Evolutionary conservation across 768 basidiomycete species (phyloP).

Genomic region (Suillus clintonianus): DNA sequence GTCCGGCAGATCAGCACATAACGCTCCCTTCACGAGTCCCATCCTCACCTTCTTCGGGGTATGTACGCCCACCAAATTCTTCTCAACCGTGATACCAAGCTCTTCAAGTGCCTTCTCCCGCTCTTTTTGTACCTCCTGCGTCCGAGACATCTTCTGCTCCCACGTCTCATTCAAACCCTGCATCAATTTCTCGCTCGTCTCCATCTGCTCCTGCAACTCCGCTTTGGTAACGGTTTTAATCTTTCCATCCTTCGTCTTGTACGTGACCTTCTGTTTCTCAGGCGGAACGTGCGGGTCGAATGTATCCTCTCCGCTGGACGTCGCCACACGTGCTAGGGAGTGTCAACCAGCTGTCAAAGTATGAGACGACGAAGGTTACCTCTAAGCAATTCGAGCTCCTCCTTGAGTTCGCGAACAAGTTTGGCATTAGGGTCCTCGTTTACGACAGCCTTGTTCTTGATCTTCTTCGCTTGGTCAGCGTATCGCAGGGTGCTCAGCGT

Average conservation of each 20-base stretch:
- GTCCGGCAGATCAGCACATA: slow-evolving; percentile 10
- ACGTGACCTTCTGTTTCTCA: slow-evolving; percentile 94
- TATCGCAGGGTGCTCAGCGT: slow-evolving; percentile 95
- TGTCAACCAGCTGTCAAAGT: slow-evolving; percentile 10
- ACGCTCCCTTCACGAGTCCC: slow-evolving; percentile 9
- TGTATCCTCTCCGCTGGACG: slow-evolving; percentile 65
- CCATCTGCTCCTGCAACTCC: slow-evolving; percentile 95
- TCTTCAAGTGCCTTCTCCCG: slow-evolving; percentile 97
- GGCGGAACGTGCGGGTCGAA: slow-evolving; percentile 91
- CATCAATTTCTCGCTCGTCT: slow-evolving; percentile 94
- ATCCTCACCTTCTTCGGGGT: slow-evolving; percentile 87
- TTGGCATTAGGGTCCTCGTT: slow-evolving; percentile 99
- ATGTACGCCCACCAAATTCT: slow-evolving; percentile 94
- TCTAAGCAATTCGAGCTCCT: slow-evolving; percentile 92
- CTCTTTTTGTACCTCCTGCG: slow-evolving; percentile 94
- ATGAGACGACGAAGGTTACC: slow-evolving; percentile 43
- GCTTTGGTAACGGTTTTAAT: slow-evolving; percentile 97
- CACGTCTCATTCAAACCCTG: slow-evolving; percentile 91
- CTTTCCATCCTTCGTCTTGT: slow-evolving; percentile 89
- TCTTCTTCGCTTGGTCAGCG: slow-evolving; percentile 99
- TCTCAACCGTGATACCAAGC: slow-evolving; percentile 96
- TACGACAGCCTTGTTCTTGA: slow-evolving; percentile 98
- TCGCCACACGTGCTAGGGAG: slow-evolving; percentile 68
- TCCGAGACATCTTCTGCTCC: slow-evolving; percentile 91
- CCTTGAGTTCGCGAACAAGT: slow-evolving; percentile 97